phyloP scores from a whole-genome alignment of 2,329 filamentous ascomycete species.

The Rachicladosporium sp. region DNA sequence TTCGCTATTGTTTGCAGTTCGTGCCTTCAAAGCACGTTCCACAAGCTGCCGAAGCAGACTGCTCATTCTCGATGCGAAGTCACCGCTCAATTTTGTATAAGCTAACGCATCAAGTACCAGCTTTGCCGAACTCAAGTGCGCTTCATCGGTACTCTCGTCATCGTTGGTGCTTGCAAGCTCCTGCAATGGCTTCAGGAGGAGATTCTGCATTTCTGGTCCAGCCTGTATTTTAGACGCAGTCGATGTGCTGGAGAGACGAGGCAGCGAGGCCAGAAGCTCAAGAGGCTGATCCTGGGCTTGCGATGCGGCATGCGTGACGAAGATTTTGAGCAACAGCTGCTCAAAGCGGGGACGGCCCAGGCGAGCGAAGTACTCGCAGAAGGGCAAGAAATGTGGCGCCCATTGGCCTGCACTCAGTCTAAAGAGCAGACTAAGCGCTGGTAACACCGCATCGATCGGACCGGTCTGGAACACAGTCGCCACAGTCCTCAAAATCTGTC shows the following conservation, averaged over 20 bases:
- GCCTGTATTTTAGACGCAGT: slow-evolving; percentile 4
- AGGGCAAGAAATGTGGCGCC: slow-evolving; percentile 64
- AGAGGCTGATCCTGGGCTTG: too few species aligned
- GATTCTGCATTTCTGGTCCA: slow-evolving; percentile 4
- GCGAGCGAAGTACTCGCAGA: slow-evolving; percentile 70
- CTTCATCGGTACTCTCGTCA: too few species aligned
- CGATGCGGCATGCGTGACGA: too few species aligned
- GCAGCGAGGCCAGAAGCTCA: background rate
- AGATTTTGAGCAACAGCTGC: slow-evolving; percentile 23
- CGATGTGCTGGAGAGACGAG: slow-evolving; percentile 2
- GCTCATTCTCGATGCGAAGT: background rate
- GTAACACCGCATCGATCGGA: slow-evolving; percentile 66
- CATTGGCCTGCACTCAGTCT: slow-evolving; percentile 53
- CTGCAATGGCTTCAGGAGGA: slow-evolving; percentile 3
- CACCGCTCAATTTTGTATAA: background rate
- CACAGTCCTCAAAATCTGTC: slow-evolving; percentile 31
- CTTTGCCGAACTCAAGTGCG: too few species aligned
- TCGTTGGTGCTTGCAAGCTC: background rate
- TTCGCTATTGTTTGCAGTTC: background rate
- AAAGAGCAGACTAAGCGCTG: slow-evolving; percentile 54
- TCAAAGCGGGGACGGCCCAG: slow-evolving; percentile 63
- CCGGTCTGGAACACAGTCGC: slow-evolving; percentile 63
- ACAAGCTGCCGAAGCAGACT: background rate
- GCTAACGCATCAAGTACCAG: background rate
- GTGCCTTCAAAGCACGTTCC: background rate